A percentile compares a stretch with the other conserved stretches of the same genome.
These are phyloP conservation scores for Cladophialophora chaetospira DNA, from an alignment of 2,329 filamentous ascomycete genomes.

Conservation along the genomic window DNA sequence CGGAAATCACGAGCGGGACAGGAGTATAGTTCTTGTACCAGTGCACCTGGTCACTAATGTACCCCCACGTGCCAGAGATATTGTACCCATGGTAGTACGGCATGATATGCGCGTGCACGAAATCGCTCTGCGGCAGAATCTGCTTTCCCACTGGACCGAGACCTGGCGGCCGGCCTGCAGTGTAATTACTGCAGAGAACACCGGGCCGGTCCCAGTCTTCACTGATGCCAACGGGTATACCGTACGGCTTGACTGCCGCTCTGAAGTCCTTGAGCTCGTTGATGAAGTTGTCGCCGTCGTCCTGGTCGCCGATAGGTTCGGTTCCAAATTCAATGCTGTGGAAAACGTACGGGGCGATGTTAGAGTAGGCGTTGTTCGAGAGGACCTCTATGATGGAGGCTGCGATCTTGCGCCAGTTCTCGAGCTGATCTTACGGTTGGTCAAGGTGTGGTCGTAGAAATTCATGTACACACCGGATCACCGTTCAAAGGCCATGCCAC, in stretches of 20 bases:
- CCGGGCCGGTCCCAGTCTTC: conserved; percentile 16
- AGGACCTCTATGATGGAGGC: conserved; percentile 14
- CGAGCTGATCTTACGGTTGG: not conserved
- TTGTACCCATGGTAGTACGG: conserved; percentile 17
- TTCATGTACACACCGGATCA: conserved; percentile 3
- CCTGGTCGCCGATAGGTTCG: conserved; percentile 10
- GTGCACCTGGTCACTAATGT: conserved; percentile 9
- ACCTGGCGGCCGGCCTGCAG: conserved; percentile 3
- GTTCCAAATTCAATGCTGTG: conserved; percentile 16
- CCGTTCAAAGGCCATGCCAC: conserved; percentile 16
- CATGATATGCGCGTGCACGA: conserved; percentile 15
- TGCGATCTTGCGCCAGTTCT: conserved; percentile 12
- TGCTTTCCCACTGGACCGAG: conserved; percentile 9
- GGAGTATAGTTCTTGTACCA: conserved; percentile 19
- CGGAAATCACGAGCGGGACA: conserved; percentile 11
- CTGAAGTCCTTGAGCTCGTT: conserved; percentile 10
- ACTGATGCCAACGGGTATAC: conserved; percentile 14
- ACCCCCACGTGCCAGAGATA: conserved; percentile 8
- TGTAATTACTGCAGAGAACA: conserved; percentile 10
- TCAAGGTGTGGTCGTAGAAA: not conserved
- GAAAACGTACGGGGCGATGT: conserved; percentile 12
- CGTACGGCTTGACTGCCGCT: conserved; percentile 5
- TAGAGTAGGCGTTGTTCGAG: conserved; percentile 7
- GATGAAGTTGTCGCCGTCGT: conserved; percentile 14
- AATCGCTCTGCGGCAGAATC: conserved; percentile 13